Conservation (phyloP, 1,284 basidiomycete species). For the Cystobasidium pallidum region DNA sequence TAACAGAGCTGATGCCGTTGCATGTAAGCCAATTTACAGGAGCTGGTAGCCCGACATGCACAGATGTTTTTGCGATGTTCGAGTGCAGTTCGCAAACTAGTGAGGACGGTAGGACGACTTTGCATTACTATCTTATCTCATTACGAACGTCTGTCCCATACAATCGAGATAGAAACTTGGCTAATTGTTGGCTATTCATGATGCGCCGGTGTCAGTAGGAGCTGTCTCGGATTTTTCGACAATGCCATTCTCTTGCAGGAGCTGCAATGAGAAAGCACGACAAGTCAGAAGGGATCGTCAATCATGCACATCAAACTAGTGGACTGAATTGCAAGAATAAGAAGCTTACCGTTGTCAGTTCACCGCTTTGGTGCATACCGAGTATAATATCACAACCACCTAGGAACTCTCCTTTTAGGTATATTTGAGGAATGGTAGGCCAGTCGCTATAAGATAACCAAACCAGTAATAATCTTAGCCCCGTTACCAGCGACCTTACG, state of each 20-base stretch:
- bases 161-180: background rate
- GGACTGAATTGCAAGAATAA: background rate
- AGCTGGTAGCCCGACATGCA: too few species aligned
- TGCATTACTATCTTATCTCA: background rate
- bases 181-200: slow-evolving; percentile 12
- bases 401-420: slow-evolving; percentile 91
- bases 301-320: background rate
- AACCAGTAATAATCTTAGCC: too few species aligned
- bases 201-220: slow-evolving; percentile 41
- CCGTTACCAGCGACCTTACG: too few species aligned
- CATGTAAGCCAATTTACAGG: too few species aligned
- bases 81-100: too few species aligned
- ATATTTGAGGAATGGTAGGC: slow-evolving; percentile 97
- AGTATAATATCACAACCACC: slow-evolving; percentile 96
- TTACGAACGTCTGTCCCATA: too few species aligned
- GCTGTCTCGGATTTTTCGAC: slow-evolving; percentile 17
- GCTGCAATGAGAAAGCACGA: background rate
- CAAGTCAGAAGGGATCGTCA: background rate
- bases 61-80: too few species aligned
- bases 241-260: slow-evolving; percentile 39
- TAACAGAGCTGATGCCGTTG: too few species aligned
- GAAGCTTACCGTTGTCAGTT: slow-evolving; percentile 72
- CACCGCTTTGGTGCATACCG: slow-evolving; percentile 94
- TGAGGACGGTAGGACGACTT: too few species aligned
- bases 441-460: slow-evolving; percentile 70